Conservation (phyloP, 306 rosid species). For the Vicia sativa region DNA sequence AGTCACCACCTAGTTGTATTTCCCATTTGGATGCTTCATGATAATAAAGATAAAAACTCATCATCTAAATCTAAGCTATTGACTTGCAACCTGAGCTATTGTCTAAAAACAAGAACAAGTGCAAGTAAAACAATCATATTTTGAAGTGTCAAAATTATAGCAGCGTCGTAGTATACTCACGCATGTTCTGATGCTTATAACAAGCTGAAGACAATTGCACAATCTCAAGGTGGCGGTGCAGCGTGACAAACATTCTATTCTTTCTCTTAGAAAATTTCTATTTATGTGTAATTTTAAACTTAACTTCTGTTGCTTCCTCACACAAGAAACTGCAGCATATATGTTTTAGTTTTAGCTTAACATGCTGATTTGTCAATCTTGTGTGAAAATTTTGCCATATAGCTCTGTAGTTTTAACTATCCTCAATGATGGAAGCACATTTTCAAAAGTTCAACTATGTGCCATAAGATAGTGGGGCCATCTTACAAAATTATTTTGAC, state of each 20-base stretch:
- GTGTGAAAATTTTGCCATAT: slow-evolving; percentile 49
- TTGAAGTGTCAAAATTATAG: no score
- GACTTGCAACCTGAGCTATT: no score
- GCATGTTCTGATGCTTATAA: slow-evolving; percentile 64
- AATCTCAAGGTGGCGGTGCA: slow-evolving; percentile 34
- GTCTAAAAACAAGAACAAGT: no score
- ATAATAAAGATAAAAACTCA: no score
- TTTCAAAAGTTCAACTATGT: slow-evolving; percentile 15
- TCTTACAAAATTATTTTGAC: no score
- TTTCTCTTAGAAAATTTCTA: slow-evolving; percentile 18
- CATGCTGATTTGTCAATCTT: slow-evolving; percentile 38
- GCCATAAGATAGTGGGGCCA: background rate
- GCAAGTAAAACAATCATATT: no score
- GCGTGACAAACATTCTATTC: slow-evolving; percentile 22
- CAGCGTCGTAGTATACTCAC: no score
- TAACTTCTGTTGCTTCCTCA: slow-evolving; percentile 16
- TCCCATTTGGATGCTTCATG: no score
- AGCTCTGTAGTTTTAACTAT: slow-evolving; percentile 29
- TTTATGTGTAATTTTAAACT: slow-evolving; percentile 35
- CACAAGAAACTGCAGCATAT: slow-evolving; percentile 40
- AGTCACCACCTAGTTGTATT: no score
- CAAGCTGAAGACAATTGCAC: slow-evolving; percentile 52
- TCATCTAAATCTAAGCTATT: no score
- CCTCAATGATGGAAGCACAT: slow-evolving; percentile 29
- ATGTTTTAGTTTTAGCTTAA: slow-evolving; percentile 36